Conservation (phyloP, 2,329 filamentous ascomycete genomes). For the Botryosphaeria dothidea region DNA sequence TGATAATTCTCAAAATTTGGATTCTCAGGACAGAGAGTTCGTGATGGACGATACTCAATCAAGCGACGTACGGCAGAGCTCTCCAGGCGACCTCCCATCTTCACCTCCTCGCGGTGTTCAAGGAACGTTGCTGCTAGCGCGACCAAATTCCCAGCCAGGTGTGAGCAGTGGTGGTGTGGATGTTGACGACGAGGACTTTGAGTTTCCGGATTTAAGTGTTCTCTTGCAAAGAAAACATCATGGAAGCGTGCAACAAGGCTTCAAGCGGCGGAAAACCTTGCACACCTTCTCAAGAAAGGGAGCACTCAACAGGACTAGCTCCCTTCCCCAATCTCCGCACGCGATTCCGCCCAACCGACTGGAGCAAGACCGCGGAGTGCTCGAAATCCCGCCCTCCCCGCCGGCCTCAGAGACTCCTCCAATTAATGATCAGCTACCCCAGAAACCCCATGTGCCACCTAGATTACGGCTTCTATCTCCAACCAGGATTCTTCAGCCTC, state of each 20-base stretch:
- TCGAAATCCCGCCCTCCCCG: conserved; percentile 45
- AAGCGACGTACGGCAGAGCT: conserved; percentile 9
- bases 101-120: neutral
- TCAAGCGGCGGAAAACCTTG: conserved; percentile 25
- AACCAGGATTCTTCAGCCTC: neutral
- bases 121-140: neutral
- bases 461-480: conserved; percentile 16
- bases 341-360: neutral
- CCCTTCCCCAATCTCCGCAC: neutral
- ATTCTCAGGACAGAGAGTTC: conserved; percentile 19
- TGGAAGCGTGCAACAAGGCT: conserved; percentile 21
- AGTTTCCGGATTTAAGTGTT: conserved; percentile 30
- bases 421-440: neutral
- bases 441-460: conserved; percentile 5
- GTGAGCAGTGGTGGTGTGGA: conserved; percentile 1
- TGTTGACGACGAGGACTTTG: conserved; percentile 25
- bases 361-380: conserved; percentile 28
- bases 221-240: conserved; percentile 22
- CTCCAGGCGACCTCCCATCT: neutral
- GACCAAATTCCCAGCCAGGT: neutral
- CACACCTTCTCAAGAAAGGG: conserved; percentile 14
- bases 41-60: conserved; percentile 11
- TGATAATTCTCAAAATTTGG: too few relatives aligned
- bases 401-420: conserved; percentile 37
- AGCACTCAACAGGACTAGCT: conserved; percentile 10